Evolutionary conservation across 805 yeast genomes (phyloP), one percentile per base, ranked within the genome.

Genomic region (Wickerhamomyces rabaulensis): DNA sequence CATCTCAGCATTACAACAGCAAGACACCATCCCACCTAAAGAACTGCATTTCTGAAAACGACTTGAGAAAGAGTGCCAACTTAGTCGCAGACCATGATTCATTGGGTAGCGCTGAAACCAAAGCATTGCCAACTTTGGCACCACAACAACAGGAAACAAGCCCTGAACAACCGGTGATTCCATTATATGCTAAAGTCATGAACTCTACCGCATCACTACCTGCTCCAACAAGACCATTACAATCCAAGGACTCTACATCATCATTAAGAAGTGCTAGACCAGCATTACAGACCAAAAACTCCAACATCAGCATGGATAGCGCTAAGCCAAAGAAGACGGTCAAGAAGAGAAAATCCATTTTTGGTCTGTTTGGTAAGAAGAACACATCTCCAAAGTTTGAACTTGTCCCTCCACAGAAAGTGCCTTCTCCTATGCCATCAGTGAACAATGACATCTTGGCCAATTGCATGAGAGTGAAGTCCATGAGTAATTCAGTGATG

Each of bases 301-400:
- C 20, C 17, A 33, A 10, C 20, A 33, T 31, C 9, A 31, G 35
- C 15, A 16, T 33, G 12, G 12, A 33, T 33, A 15, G n/a, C 7
- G 3, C 31, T 27, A 27, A 27, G n/a, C 36, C 36, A n/a, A 47
- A 26, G 42, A 47, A 48, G 36, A 52, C 51, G 16, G 22, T 37
- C 6, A 54, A 50, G 39, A 54, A 47, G 40, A 52, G 61, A 42
- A 58, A 49, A 43, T 60, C 64, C 1, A 44, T 60, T 31, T 60
- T 60, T 31, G 50, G 49, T 16, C 13, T 60, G 3, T 60, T 60
- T 39, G 23, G 41, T 9, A 50, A 45, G 37, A 56, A 52, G 47
- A 48, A 45, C 19, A 29, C 46, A 23, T 50, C 52, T 17, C 57
- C 61, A 12, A 44, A 51, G 4, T 58, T 60, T 39, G 64, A 60